Conservation (phyloP, 208 protist genomes). For the Jaenimonas drosophilae region DNA sequence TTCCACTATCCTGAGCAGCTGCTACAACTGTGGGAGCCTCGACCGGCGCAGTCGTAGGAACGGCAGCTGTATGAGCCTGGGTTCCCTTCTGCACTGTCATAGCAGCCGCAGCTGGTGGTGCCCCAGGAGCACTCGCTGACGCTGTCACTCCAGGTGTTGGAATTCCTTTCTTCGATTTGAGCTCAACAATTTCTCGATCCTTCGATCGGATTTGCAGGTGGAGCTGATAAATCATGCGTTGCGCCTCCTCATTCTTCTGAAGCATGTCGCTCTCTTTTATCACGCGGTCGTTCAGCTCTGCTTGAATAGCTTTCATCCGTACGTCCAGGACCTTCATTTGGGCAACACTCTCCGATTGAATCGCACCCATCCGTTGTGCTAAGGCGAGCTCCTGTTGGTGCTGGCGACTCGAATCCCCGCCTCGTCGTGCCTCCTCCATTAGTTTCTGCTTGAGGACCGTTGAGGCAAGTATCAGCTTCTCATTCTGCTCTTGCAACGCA, state of each 20-base stretch:
- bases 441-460: constrained; percentile 68
- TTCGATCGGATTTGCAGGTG: constrained; percentile 59
- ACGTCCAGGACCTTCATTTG: constrained; percentile 48
- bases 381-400: constrained; percentile 73
- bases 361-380: constrained; percentile 66
- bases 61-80: no score
- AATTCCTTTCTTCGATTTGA: constrained; percentile 10
- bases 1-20: no score
- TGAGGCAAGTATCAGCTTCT: constrained; percentile 65
- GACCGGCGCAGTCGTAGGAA: no score
- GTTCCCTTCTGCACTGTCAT: no score
- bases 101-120: no score
- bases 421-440: constrained; percentile 49
- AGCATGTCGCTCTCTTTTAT: constrained; percentile 52
- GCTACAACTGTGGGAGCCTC: neutral
- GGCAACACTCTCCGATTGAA: constrained; percentile 64
- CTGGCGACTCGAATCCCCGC: constrained; percentile 31
- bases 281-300: constrained; percentile 57
- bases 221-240: constrained; percentile 57
- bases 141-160: neutral
- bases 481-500: constrained; percentile 68
- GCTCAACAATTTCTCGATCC: constrained; percentile 52
- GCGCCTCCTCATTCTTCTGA: constrained; percentile 53
- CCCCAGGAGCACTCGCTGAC: neutral
- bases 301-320: constrained; percentile 56